These are phyloP conservation scores for Lepidium africanum DNA, from an alignment of 345 rosid species.

Conservation along the genomic window DNA sequence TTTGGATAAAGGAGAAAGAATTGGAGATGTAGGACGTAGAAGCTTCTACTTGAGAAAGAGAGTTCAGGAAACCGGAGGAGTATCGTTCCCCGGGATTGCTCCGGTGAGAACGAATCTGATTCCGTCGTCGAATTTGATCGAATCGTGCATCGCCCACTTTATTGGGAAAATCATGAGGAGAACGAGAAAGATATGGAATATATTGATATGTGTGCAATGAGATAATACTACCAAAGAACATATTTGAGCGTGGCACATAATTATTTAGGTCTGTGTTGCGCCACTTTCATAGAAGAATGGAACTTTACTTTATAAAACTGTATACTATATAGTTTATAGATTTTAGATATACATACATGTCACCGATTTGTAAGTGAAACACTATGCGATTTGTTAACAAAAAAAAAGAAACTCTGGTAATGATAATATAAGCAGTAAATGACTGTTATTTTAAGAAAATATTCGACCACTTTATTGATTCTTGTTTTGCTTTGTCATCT, in stretches of 20 bases:
- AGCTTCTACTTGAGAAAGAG: conserved; percentile 65
- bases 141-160: conserved; percentile 39
- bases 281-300: background rate
- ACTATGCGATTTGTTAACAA: no score
- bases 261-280: background rate
- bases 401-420: no score
- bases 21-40: conserved; percentile 65
- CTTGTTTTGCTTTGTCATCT: no score
- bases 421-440: background rate
- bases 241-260: conserved; percentile 6
- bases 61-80: conserved; percentile 20
- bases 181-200: conserved; percentile 47
- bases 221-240: background rate
- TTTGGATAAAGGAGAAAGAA: conserved; percentile 48
- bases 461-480: background rate
- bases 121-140: conserved; percentile 28
- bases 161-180: conserved; percentile 52
- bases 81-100: background rate
- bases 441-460: background rate
- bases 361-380: background rate
- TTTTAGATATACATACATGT: background rate
- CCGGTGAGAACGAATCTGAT: conserved; percentile 6
- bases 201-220: conserved; percentile 50
- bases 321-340: background rate
- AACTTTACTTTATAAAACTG: background rate